Conservation (phyloP, 2,329 filamentous ascomycete genomes). For the Drechslerella coelobrocha region DNA sequence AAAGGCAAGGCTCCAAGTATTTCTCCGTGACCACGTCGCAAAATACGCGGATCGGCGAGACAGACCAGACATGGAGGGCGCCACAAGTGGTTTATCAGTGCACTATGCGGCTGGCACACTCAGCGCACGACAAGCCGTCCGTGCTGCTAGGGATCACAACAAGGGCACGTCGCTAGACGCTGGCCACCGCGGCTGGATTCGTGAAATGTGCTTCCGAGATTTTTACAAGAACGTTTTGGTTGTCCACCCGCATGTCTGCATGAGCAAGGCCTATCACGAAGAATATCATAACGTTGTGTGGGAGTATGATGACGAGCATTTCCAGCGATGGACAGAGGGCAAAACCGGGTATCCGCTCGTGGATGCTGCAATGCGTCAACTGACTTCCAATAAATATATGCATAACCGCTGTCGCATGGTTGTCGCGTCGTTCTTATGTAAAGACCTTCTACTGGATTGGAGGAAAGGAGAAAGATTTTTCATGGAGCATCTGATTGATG, state of each 20-base stretch:
- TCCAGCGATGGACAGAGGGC: constrained; percentile 76
- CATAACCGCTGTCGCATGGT: constrained; percentile 88
- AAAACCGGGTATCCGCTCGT: constrained; percentile 82
- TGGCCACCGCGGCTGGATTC: constrained; percentile 55
- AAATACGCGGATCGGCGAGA: constrained; percentile 72
- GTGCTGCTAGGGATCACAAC: constrained; percentile 69
- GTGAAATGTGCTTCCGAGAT: constrained; percentile 63
- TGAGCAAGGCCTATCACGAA: constrained; percentile 81
- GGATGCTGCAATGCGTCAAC: constrained; percentile 84
- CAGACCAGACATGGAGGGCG: constrained; percentile 65
- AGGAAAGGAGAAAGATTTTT: constrained; percentile 80
- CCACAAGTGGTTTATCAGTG: constrained; percentile 74
- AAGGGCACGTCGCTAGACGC: constrained; percentile 61
- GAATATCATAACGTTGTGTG: constrained; percentile 81
- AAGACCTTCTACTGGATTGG: constrained; percentile 84
- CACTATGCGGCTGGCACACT: constrained; percentile 75
- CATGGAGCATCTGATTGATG: constrained; percentile 80
- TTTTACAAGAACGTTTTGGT: constrained; percentile 87
- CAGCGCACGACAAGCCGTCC: constrained; percentile 71
- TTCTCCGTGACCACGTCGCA: constrained; percentile 69
- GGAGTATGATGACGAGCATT: constrained; percentile 75
- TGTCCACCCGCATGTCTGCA: constrained; percentile 80
- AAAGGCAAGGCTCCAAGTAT: constrained; percentile 68
- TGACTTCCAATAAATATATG: constrained; percentile 74
- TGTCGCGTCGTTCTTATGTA: constrained; percentile 78